Percentiles rank a stretch among this genome's conserved stretches.
Conservation (phyloP, 495 filamentous ascomycete species). For the Penicillium ucsense region DNA sequence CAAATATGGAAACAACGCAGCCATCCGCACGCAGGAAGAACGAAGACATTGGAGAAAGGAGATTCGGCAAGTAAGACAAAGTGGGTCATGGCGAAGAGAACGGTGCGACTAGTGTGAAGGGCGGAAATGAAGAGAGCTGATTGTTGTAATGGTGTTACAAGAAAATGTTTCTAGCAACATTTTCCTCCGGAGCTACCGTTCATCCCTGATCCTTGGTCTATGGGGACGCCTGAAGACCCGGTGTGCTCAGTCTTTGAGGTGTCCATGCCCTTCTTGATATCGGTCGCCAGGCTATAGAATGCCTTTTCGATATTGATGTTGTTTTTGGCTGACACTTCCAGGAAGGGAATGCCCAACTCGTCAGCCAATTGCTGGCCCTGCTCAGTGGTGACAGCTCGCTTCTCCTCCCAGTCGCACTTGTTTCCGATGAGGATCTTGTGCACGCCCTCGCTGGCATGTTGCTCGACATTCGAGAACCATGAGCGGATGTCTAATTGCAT, state of each 20-base stretch:
- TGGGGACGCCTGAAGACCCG: slow-evolving; percentile 56
- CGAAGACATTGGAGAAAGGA: slow-evolving; percentile 1
- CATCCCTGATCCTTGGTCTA: slow-evolving; percentile 53
- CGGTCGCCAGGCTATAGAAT: slow-evolving; percentile 87
- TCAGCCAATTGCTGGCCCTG: slow-evolving; percentile 88
- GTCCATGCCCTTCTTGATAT: slow-evolving; percentile 83
- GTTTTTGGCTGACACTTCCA: slow-evolving; percentile 96
- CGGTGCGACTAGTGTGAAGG: too few relatives aligned
- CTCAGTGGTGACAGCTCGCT: slow-evolving; percentile 85
- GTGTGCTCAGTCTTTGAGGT: slow-evolving; percentile 69
- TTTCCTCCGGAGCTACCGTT: slow-evolving; percentile 58
- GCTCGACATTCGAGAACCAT: slow-evolving; percentile 98
- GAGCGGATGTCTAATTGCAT: slow-evolving; percentile 75
- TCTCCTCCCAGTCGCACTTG: slow-evolving; percentile 99
- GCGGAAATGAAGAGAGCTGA: too few relatives aligned
- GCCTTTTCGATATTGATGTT: slow-evolving; percentile 99
- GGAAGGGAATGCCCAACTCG: slow-evolving; percentile 95
- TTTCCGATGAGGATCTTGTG: slow-evolving; percentile 99
- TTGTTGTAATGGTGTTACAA: slow-evolving; percentile 11
- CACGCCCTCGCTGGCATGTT: slow-evolving; percentile 97
- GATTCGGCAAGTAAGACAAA: slow-evolving; percentile 6
- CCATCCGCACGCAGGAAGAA: slow-evolving; percentile 1
- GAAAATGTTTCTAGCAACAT: slow-evolving; percentile 59
- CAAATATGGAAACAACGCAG: background rate
- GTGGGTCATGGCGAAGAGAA: background rate